Base-by-base conservation (phyloP, 2,329 filamentous ascomycete genomes). In the Trichoderma sp. region DNA sequence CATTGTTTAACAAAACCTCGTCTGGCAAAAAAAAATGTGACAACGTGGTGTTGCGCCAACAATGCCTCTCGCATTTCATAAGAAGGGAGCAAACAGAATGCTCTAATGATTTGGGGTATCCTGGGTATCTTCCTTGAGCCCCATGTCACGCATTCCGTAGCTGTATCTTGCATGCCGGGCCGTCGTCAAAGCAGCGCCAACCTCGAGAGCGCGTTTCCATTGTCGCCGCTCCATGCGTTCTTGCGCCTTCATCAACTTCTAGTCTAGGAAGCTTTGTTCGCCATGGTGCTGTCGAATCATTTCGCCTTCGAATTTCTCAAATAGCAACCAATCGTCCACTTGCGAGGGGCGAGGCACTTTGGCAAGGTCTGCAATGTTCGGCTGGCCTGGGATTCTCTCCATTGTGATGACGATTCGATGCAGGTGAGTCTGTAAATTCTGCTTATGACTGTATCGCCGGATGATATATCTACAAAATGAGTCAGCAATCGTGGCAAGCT, bases 321-420 rank as follows among this genome's bases (percentile, higher is more conserved):
- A 90, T 9, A 89, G 78, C 2, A 82, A 75, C 89, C 88, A 91
- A 75, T 91, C 89, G 76, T 91, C 90, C 6, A 89, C 77, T 79
- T 91, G 87, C 2, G 88, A 89, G 2, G 89, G 89, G 12, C 80
- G 84, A 0, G 89, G 89, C 14, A 89, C 83, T n/a, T 78, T 75
- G n/a, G 80, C 77, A 9, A 90, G 77, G 6, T 86, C 82, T 8
- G 85, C 80, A 76, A 89, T 82, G 2, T 86, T 77, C 2, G 75
- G 82, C 77, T 90, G 88, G 12, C 82, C 83, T 0, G 81, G 66
- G 8, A 85, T 82, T 27, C 87, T 85, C 77, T 89, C 85, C 3
- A 91, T 82, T 0, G 82, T 85, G 24, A 91, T 78, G 31, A 85
- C 84, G 33, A 89, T 82, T 8, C 84, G 83, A 79, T 88, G 85